Evolutionary conservation across 225 moss, liverwort and hornwort genomes (phyloP).

Genomic region (Bryoerythrophyllum caledonicum): DNA sequence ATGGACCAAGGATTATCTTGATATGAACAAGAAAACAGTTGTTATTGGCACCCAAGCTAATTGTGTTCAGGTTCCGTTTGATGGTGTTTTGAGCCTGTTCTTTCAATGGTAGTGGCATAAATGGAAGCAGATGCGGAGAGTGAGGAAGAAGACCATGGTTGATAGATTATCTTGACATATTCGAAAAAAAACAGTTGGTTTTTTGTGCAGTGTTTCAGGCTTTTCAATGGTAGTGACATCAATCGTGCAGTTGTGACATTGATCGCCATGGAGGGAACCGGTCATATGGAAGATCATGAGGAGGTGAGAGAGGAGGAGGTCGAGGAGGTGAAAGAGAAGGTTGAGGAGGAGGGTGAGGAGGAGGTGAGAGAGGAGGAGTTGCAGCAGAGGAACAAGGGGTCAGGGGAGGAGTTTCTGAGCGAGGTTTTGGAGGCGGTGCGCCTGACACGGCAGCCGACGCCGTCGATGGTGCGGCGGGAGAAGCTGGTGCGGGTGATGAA

Average conservation of each 20-base stretch:
- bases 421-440: constrained; percentile 53
- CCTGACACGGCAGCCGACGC: constrained; percentile 35
- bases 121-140: not conserved
- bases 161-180: too few relatives aligned
- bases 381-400: not conserved
- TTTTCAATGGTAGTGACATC: too few relatives aligned
- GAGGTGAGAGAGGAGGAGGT: constrained; percentile 6
- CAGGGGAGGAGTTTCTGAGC: constrained; percentile 34
- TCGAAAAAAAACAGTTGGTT: too few relatives aligned
- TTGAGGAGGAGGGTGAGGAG: constrained; percentile 2
- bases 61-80: not conserved
- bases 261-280: too few relatives aligned
- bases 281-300: too few relatives aligned
- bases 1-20: constrained; percentile 5
- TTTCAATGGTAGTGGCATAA: not conserved
- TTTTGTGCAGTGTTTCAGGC: too few relatives aligned
- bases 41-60: not conserved
- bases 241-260: too few relatives aligned
- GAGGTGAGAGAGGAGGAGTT: not conserved
- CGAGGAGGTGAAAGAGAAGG: not conserved
- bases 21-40: not conserved
- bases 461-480: constrained; percentile 37
- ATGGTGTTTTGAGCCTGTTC: not conserved
- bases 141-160: too few relatives aligned
- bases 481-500: constrained; percentile 44